Evolutionary conservation across 495 filamentous ascomycete species (phyloP), one percentile per base, ranked within the genome.

Genomic region (Annulohypoxylon nitens): DNA sequence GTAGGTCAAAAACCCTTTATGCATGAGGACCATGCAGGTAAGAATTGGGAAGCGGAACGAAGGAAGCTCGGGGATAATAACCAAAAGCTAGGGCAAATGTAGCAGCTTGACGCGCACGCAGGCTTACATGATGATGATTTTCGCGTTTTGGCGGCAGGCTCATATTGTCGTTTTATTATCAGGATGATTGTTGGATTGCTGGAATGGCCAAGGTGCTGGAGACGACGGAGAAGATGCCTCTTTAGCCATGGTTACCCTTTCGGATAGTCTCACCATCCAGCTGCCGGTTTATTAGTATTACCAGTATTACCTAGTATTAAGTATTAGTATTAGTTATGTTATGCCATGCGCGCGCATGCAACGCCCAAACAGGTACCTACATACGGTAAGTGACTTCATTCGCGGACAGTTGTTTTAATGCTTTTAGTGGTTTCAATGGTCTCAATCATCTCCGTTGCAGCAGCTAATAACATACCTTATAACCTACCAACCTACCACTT

Each of bases 11-110:
- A 70, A 64, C 71, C 66, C 66, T 70, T 67, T 34, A 48, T 70
- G 71, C 71, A 74, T 74, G 50, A 64, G 12, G 3, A 18, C 14
- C 51, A 70, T 74, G 71, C 71, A 70, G 58, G 71, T 74, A 70
- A 74, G 71, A 74, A 74, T 51, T 57, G 30, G 51, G 37, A 62
- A 39, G 60, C 60, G 62, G 50, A 67, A 67, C 30, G 57, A 57
- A 48, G 69, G 57, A 61, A 63, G 48, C 43, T 67, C 62, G 63
- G 69, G 50, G 60, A 62, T 63, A 70, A 62, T 63, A 60, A 51
- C 61, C 62, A 41, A 30, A 61, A 48, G 43, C 54, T 43, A 69
- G 67, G 33, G 36, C 18, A 67, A 57, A 61, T 57, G 18, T 66
- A 61, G 62, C 36, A 71, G 61, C 64, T 67, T 61, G 70, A 67